Percentiles rank a stretch among this genome's conserved stretches.
Conservation (phyloP, 768 basidiomycete genomes). For the Punctularia strigosozonata region DNA sequence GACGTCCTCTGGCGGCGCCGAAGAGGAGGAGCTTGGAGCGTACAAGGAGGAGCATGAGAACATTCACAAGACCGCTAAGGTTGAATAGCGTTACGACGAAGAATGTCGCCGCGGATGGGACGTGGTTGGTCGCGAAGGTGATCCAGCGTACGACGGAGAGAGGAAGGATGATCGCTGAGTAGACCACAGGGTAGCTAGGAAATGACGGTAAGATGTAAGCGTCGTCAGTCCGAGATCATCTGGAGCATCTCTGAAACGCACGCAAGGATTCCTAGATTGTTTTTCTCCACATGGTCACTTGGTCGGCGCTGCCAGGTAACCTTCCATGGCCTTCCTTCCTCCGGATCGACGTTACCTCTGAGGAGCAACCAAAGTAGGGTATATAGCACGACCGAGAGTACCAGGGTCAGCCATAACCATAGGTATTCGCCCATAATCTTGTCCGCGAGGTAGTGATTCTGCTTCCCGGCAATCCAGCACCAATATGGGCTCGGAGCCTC, state of each 20-base stretch:
- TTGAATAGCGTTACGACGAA: conserved; percentile 20
- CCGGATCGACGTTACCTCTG: conserved; percentile 21
- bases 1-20: not conserved
- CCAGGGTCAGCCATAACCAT: conserved; percentile 33
- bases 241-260: too few species aligned
- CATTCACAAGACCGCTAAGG: conserved; percentile 29
- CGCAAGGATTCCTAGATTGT: too few species aligned
- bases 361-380: conserved; percentile 25
- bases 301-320: conserved; percentile 9
- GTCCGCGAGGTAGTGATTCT: conserved; percentile 17
- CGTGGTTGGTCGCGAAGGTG: conserved; percentile 11
- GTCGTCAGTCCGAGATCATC: too few species aligned
- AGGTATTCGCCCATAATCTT: conserved; percentile 30
- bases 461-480: conserved; percentile 30
- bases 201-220: too few species aligned
- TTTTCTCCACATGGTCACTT: too few species aligned
- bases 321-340: conserved; percentile 22
- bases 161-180: conserved; percentile 26
- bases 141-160: conserved; percentile 29
- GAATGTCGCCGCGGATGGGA: conserved; percentile 21
- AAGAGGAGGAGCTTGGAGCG: conserved; percentile 25
- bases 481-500: conserved; percentile 17
- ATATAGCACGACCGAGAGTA: conserved; percentile 22
- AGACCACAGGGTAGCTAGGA: conserved; percentile 27
- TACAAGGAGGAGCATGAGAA: conserved; percentile 23